Conservation (phyloP, 331 rosid species). For the Phaseolus coccineus region DNA sequence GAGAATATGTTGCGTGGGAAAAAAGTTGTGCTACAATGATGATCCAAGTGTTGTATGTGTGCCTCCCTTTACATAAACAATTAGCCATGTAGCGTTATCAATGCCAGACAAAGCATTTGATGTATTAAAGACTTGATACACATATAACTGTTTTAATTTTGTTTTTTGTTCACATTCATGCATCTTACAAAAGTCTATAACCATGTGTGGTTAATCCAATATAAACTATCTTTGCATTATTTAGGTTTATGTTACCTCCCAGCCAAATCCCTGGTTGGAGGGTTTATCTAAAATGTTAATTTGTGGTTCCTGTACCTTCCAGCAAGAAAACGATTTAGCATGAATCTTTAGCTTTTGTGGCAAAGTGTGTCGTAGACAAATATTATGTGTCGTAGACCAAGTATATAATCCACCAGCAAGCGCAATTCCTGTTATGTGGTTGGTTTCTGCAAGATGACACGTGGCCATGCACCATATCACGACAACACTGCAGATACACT, state of each 20-base stretch:
- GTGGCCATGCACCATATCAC: slow-evolving; percentile 43
- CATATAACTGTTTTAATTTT: background rate
- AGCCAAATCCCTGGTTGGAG: background rate
- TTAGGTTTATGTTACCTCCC: slow-evolving; percentile 9
- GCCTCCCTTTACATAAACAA: background rate
- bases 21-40: background rate
- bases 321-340: slow-evolving; percentile 33
- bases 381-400: slow-evolving; percentile 24
- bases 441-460: slow-evolving; percentile 36
- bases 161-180: slow-evolving; percentile 23
- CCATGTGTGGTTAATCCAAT: background rate
- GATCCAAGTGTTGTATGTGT: background rate
- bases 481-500: slow-evolving; percentile 32
- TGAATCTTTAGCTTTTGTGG: slow-evolving; percentile 16
- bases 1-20: too few species aligned
- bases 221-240: slow-evolving; percentile 9
- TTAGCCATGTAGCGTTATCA: background rate
- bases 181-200: slow-evolving; percentile 17
- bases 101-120: background rate
- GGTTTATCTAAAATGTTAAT: slow-evolving; percentile 15
- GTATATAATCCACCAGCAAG: slow-evolving; percentile 3
- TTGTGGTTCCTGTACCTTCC: slow-evolving; percentile 1
- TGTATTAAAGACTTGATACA: background rate
- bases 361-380: slow-evolving; percentile 14
- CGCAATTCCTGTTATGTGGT: slow-evolving; percentile 33